Evolutionary conservation across 257 asterid genomes (phyloP).

Genomic region (Solanum arcanum): DNA sequence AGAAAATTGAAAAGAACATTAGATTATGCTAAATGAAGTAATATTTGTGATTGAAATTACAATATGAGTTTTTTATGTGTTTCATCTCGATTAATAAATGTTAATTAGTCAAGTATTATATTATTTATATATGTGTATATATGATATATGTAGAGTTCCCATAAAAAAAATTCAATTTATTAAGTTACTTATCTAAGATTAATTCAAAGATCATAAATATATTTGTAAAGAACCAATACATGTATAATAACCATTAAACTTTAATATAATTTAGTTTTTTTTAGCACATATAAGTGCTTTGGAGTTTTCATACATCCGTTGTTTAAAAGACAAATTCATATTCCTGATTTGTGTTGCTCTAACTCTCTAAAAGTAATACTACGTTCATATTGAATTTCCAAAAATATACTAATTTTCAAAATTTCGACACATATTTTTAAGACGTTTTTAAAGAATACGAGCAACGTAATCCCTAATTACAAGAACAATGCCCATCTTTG

Average conservation of each 20-base stretch:
- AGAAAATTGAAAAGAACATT: background rate
- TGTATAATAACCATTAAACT: too few relatives aligned
- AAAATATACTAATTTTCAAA: background rate
- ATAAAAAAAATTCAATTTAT: too few relatives aligned
- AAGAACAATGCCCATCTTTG: background rate
- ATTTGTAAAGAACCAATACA: background rate
- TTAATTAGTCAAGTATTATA: background rate
- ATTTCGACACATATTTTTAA: fast-evolving
- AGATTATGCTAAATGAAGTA: background rate
- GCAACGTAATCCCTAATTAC: background rate
- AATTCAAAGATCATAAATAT: too few relatives aligned
- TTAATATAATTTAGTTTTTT: background rate
- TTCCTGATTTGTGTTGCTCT: background rate
- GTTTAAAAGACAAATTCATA: background rate
- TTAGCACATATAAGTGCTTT: background rate
- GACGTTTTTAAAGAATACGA: background rate
- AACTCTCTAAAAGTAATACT: fast-evolving
- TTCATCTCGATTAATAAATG: too few relatives aligned
- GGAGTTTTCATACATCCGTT: background rate
- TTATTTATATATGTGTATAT: too few relatives aligned
- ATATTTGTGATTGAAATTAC: background rate
- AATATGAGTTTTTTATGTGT: too few relatives aligned
- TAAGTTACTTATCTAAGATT: too few relatives aligned
- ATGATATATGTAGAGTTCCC: background rate
- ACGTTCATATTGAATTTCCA: background rate